Evolutionary conservation across 192 early-diverging fungal species (phyloP), one percentile per base, ranked within the genome.

Genomic region (Spizellomyces punctatus): DNA sequence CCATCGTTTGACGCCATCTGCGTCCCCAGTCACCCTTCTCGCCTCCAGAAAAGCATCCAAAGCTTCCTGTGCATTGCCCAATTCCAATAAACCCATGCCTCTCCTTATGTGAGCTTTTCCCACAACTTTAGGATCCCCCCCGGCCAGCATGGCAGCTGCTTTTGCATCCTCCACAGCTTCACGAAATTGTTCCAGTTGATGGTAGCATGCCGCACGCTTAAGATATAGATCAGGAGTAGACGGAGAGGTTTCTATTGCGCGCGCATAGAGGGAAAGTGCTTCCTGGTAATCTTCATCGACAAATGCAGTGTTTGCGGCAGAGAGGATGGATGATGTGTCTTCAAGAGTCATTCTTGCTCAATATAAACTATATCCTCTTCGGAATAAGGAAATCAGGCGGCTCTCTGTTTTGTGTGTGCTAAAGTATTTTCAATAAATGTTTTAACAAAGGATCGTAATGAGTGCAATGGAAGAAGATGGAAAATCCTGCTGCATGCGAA

Each of bases 271-370:
- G 7, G 72, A 71, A 65, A 93, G 80, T 44, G 93, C 90, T 50
- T 85, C 81, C 50, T 89, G 85, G 68, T 86, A 95, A 66, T 92
- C 91, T 63, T 91, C 91, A 62, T 91, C 89, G 73, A 91, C 88
- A 72, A 89, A 93, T 47, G 90, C 90, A 68, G 90, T 86, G 75
- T 88, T 91, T 12, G 89, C 94, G 71, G 87, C 17, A 22, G 69
- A 45, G 44, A 75, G 52, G n/a, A 63, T 8, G 45, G 49, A 10
- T 0, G 66, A 46, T 8, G 49, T 21, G 63, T 66, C 72, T 1
- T 12, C 16, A 16, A 6, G 16, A 6, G 57, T 73, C 72, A 19
- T 73, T 41, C 17, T 54, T 54, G 50, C 50, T 54, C 50, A 19
- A 54, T n/a, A 54, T 54, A 54, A 4, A 4, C 17, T 54, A 12